Percentiles rank a stretch among this genome's conserved stretches.
Conservation (phyloP, 2,329 filamentous ascomycete species). For the Ilyonectria sp. region DNA sequence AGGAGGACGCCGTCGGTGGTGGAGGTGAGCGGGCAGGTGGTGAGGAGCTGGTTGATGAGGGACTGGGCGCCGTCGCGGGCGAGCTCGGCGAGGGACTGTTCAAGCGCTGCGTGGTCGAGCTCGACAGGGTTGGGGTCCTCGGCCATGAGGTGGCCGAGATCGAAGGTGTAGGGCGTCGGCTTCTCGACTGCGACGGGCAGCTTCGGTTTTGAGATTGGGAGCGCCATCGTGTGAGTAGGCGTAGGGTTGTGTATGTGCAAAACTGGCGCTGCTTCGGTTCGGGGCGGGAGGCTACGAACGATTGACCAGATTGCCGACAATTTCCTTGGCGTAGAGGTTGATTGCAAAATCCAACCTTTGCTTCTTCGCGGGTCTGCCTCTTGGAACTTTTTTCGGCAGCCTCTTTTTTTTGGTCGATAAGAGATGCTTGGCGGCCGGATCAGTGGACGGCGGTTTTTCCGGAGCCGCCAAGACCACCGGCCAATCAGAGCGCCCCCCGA, state of each 20-base stretch:
- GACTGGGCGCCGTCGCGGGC: slow-evolving; percentile 93
- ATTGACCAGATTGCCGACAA: neutral
- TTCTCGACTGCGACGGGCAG: slow-evolving; percentile 80
- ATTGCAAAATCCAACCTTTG: slow-evolving; percentile 23
- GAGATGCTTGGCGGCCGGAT: slow-evolving; percentile 43
- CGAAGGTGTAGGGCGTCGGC: slow-evolving; percentile 92
- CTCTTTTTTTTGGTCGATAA: slow-evolving; percentile 50
- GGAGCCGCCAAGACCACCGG: neutral
- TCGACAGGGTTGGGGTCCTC: slow-evolving; percentile 89
- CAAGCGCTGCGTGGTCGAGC: slow-evolving; percentile 67
- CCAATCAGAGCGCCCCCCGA: slow-evolving; percentile 36
- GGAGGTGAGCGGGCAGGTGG: slow-evolving; percentile 84
- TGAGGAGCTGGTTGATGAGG: slow-evolving; percentile 94
- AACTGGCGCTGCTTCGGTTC: neutral
- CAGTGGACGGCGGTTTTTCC: slow-evolving; percentile 46
- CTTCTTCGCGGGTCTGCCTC: slow-evolving; percentile 26
- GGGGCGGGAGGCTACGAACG: neutral
- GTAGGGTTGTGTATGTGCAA: neutral
- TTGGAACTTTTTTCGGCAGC: slow-evolving; percentile 44
- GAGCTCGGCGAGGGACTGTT: slow-evolving; percentile 78
- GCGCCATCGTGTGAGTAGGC: slow-evolving; percentile 50
- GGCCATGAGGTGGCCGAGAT: slow-evolving; percentile 89
- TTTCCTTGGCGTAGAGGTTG: neutral
- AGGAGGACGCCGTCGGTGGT: slow-evolving; percentile 82
- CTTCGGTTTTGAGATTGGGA: slow-evolving; percentile 60